Percentiles rank a stretch among this genome's conserved stretches.
Conservation (phyloP, 768 basidiomycete genomes). For the Suillus occidentalis region DNA sequence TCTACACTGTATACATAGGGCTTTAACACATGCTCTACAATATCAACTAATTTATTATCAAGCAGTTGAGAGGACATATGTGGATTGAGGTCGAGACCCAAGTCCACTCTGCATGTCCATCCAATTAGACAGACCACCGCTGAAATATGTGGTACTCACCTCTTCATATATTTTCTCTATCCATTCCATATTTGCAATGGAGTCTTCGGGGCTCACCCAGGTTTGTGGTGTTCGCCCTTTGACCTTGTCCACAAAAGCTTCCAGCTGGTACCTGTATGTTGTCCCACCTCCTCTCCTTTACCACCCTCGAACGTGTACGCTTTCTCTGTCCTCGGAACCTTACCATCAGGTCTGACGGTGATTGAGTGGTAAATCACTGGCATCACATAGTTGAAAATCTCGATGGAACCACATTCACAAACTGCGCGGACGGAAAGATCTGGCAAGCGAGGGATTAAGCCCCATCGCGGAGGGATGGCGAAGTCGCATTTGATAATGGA, state of each 20-base stretch:
- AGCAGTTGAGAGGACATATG: slow-evolving; percentile 21
- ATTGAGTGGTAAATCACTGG: slow-evolving; percentile 53
- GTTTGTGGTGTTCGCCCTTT: slow-evolving; percentile 49
- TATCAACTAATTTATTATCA: neutral
- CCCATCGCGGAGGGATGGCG: slow-evolving; percentile 27
- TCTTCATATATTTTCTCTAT: slow-evolving; percentile 59
- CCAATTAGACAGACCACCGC: neutral
- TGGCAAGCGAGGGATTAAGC: slow-evolving; percentile 41
- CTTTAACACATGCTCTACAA: neutral
- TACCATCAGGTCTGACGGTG: slow-evolving; percentile 36
- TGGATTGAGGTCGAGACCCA: slow-evolving; percentile 35
- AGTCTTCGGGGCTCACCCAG: slow-evolving; percentile 57
- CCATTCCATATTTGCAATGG: slow-evolving; percentile 54
- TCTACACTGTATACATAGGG: neutral
- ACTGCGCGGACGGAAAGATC: slow-evolving; percentile 35
- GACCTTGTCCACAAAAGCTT: slow-evolving; percentile 63
- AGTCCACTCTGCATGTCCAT: slow-evolving; percentile 27
- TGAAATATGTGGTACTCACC: slow-evolving; percentile 31
- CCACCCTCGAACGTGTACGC: slow-evolving; percentile 38
- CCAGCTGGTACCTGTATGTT: slow-evolving; percentile 55
- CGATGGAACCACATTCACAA: slow-evolving; percentile 46
- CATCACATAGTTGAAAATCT: slow-evolving; percentile 41
- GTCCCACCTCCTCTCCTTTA: slow-evolving; percentile 57
- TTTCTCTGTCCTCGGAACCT: slow-evolving; percentile 41
- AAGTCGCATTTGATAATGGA: slow-evolving; percentile 39